phyloP scores from a whole-genome alignment of 2,329 filamentous ascomycete species.

The Clarireedia paspali region DNA sequence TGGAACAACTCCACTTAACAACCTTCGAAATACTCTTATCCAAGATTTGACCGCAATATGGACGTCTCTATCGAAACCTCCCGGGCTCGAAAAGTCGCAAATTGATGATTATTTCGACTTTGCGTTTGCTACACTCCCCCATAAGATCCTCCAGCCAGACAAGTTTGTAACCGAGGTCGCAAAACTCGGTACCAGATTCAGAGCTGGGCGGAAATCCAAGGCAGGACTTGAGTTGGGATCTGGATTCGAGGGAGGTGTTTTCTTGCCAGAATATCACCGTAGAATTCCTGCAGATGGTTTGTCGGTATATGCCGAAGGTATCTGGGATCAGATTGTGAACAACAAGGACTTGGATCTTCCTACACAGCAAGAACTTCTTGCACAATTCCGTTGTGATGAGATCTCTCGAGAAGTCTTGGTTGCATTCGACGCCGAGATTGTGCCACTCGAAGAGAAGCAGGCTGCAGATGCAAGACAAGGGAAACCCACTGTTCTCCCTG shows the following conservation, averaged over 20 bases:
- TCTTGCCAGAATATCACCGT: conserved; percentile 90
- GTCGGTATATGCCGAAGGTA: conserved; percentile 81
- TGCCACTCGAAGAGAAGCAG: conserved; percentile 81
- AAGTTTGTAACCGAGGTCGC: conserved; percentile 77
- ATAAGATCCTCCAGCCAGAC: conserved; percentile 93
- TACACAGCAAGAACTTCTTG: conserved; percentile 92
- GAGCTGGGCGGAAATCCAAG: conserved; percentile 67
- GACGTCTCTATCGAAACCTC: conserved; percentile 84
- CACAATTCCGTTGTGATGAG: conserved; percentile 96
- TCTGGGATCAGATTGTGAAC: conserved; percentile 98
- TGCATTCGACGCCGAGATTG: conserved; percentile 73
- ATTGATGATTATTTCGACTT: conserved; percentile 99
- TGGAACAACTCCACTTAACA: conserved; percentile 81
- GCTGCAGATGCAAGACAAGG: conserved; percentile 67
- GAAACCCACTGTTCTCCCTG: conserved; percentile 61
- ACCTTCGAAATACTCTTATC: conserved; percentile 82
- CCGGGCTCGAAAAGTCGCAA: conserved; percentile 75
- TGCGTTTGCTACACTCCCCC: conserved; percentile 87
- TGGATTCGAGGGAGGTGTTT: conserved; percentile 69
- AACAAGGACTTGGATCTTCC: conserved; percentile 97
- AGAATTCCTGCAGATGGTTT: conserved; percentile 97
- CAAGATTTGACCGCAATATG: conserved; percentile 90
- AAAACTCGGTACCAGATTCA: conserved; percentile 74
- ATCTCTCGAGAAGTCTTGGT: conserved; percentile 84
- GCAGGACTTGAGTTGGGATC: conserved; percentile 57